Percentiles rank a stretch among this genome's conserved stretches.
phyloP scores from a whole-genome alignment of 306 rosid genomes.

The Glycine tomentella region DNA sequence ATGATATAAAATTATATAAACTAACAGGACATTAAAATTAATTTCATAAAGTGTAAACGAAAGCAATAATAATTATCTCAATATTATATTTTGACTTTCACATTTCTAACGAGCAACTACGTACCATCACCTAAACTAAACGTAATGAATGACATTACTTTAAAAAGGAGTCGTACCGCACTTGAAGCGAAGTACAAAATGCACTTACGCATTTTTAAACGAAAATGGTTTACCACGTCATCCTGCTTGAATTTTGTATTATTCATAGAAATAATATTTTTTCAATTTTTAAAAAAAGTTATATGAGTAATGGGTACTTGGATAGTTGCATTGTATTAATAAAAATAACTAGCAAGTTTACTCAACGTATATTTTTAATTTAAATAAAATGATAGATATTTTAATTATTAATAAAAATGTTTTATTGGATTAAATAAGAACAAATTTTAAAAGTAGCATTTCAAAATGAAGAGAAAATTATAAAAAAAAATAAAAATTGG shows the following conservation, averaged over 20 bases:
- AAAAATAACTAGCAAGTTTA: no score
- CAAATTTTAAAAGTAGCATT: no score
- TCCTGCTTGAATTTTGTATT: neutral
- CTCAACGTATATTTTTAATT: no score
- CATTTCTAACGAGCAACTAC: neutral
- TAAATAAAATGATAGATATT: no score
- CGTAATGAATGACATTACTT: neutral
- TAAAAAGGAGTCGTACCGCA: neutral
- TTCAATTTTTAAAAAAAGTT: no score
- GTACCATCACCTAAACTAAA: neutral
- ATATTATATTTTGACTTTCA: conserved; percentile 17
- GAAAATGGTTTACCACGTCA: conserved; percentile 25
- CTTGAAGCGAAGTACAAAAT: neutral
- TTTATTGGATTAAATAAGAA: no score
- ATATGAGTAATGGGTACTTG: no score
- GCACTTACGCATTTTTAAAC: neutral
- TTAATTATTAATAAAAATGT: no score
- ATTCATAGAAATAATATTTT: no score
- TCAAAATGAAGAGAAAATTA: no score
- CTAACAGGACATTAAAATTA: neutral
- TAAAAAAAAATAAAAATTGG: no score
- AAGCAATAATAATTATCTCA: neutral
- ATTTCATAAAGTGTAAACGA: neutral
- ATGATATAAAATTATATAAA: neutral
- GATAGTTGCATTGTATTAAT: no score